Conservation (phyloP, 495 filamentous ascomycete species). For the Astrocystis sublimbata region DNA sequence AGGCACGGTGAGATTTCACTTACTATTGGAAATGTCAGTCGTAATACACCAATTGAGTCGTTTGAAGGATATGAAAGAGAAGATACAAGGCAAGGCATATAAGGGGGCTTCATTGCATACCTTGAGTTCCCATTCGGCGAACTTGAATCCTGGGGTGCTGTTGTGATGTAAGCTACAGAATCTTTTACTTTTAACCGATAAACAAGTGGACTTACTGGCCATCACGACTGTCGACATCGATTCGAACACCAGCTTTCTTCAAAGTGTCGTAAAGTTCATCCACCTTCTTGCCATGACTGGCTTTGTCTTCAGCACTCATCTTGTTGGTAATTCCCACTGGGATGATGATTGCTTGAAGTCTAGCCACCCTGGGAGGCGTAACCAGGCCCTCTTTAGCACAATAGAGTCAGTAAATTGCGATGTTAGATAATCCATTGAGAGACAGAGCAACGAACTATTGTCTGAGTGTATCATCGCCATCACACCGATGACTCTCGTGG, state of each 20-base stretch:
- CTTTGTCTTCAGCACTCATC: conserved; percentile 72
- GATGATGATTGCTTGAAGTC: conserved; percentile 80
- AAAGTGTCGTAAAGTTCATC: conserved; percentile 65
- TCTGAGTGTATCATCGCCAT: conserved; percentile 99
- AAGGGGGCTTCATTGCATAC: background rate
- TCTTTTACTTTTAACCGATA: background rate
- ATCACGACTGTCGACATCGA: conserved; percentile 75
- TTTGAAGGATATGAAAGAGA: background rate
- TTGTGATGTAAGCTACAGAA: background rate
- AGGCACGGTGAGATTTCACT: background rate
- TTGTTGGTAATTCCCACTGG: conserved; percentile 93
- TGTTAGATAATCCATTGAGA: too few relatives aligned
- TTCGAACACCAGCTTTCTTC: conserved; percentile 65
- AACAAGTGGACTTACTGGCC: conserved; percentile 35
- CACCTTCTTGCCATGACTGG: conserved; percentile 68
- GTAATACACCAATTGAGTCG: background rate
- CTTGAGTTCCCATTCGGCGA: conserved; percentile 96
- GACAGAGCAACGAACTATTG: too few relatives aligned
- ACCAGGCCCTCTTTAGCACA: conserved; percentile 92
- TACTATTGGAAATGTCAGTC: background rate
- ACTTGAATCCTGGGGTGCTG: conserved; percentile 94
- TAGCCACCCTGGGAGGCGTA: conserved; percentile 85
- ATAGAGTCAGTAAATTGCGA: too few relatives aligned
- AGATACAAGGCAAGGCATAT: background rate
- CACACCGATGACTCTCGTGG: conserved; percentile 91